A percentile compares a stretch with the other conserved stretches of the same genome.
Evolutionary conservation across 2,329 filamentous ascomycete genomes (phyloP).

Genomic region (Helotiales sp.): DNA sequence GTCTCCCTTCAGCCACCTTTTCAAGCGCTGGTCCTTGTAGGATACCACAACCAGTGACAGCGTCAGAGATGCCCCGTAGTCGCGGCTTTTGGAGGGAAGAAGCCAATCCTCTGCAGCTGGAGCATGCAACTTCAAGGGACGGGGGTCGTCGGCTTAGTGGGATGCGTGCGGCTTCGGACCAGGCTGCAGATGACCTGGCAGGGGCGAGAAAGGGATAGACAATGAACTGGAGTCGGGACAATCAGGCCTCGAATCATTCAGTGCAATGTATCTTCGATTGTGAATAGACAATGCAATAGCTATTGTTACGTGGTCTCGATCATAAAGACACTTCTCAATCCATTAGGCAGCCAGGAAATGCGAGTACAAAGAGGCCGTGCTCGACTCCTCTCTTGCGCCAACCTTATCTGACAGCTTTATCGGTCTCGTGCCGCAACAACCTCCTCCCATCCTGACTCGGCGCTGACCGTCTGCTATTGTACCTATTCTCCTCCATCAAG

Average conservation of each 20-base stretch:
- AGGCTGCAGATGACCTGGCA: conserved; percentile 10
- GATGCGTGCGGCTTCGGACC: background rate
- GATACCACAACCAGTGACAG: background rate
- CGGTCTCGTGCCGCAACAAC: background rate
- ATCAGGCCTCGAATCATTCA: background rate
- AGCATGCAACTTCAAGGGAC: background rate
- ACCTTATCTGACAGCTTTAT: background rate
- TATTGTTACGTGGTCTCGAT: background rate
- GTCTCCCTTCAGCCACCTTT: conserved; percentile 17
- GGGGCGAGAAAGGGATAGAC: background rate
- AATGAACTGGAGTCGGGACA: background rate
- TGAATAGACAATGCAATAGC: background rate
- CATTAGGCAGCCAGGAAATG: conserved; percentile 4
- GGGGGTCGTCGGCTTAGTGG: background rate
- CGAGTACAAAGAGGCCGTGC: background rate
- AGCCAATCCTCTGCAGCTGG: background rate
- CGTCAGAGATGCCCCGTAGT: background rate
- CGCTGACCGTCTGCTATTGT: background rate
- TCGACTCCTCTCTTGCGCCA: background rate
- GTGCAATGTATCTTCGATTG: background rate
- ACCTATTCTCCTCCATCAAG: background rate
- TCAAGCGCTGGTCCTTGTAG: background rate
- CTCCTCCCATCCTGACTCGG: conserved; percentile 13
- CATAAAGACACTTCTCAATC: background rate
- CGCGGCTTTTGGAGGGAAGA: background rate